Evolutionary conservation across 2,329 filamentous ascomycete genomes (phyloP), one percentile per base, ranked within the genome.

Genomic region (Cercospora sesami): DNA sequence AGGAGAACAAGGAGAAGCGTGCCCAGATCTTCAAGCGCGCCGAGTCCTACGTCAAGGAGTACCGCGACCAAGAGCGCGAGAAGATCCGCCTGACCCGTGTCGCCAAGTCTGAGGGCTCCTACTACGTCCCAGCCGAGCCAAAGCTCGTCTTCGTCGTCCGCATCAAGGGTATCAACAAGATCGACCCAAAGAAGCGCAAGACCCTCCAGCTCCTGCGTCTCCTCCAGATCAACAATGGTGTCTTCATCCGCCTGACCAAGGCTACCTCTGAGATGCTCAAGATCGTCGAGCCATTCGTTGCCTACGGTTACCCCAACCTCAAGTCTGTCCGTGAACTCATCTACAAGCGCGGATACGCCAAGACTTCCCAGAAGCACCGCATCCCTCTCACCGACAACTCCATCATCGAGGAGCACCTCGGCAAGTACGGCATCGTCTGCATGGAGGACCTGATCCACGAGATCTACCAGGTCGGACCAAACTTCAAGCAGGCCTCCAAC

Each of bases 91-190:
- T 99, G 73, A 82, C 87, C 80, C 94, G 95, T 78, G 85, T 93
- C 75, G 92, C 93, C 84, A 96, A 96, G 89, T 87, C 92, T 84
- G 90, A 92, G 80, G 94, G 94, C 83, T 91, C 89, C 82, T 95
- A 94, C 89, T 95, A 96, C 85, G 91, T 99, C 77, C 90, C 93
- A 74, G 94, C 92, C 74, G 93, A 99, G 89, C 86, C 92, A 81
- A 97, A 97, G 86, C 87, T 99, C 80, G 93, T 94, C 86, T 99
- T 99, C 83, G 90, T 99, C 79, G 86, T 98, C 84, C 94, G 95
- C 83, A 99, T 99, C 89, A 99, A 99, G 93, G 95, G 94, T 96
- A 98, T 99, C 93, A 98, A 98, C 92, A 99, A 99, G 92, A 98
- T 99, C 80, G 90, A 96, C 82, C 95, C 95, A 79, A 98, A 99